These are phyloP conservation scores for Calendula officinalis DNA, from an alignment of 129 eudicot genomes.

Conservation along the genomic window DNA sequence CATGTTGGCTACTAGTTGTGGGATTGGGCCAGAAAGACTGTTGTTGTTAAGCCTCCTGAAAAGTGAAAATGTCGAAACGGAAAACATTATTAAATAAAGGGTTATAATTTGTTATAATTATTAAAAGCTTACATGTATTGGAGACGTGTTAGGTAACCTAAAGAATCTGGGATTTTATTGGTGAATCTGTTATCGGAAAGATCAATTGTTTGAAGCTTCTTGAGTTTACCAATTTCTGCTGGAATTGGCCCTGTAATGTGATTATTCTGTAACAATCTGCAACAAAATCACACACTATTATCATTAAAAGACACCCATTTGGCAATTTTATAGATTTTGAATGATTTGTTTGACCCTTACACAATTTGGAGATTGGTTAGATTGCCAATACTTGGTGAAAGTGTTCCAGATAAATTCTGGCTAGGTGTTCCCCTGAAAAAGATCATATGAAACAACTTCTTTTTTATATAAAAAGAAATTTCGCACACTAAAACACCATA, in stretches of 20 bases:
- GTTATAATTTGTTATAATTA: slow-evolving; percentile 1
- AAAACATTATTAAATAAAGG: slow-evolving; percentile 4
- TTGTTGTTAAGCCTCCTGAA: slow-evolving; percentile 87
- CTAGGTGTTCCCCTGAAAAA: slow-evolving; percentile 80
- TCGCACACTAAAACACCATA: slow-evolving; percentile 11
- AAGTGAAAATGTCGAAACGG: slow-evolving; percentile 24
- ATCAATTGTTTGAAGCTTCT: slow-evolving; percentile 83
- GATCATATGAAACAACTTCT: background rate
- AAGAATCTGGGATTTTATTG: slow-evolving; percentile 61
- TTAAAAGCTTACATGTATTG: slow-evolving; percentile 68
- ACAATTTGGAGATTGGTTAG: slow-evolving; percentile 81
- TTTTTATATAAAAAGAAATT: background rate
- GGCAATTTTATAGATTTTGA: background rate
- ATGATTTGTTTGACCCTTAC: slow-evolving; percentile 38
- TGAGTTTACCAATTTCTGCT: slow-evolving; percentile 58
- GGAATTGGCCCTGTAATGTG: slow-evolving; percentile 81
- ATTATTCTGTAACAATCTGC: slow-evolving; percentile 80
- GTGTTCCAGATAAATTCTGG: slow-evolving; percentile 72
- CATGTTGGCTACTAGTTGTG: slow-evolving; percentile 61
- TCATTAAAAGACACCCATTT: slow-evolving; percentile 8
- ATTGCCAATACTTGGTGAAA: slow-evolving; percentile 90
- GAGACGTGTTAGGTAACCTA: slow-evolving; percentile 58
- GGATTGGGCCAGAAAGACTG: slow-evolving; percentile 68
- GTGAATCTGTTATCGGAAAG: slow-evolving; percentile 73
- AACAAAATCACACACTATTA: slow-evolving; percentile 14